Conservation (phyloP, 169 alveolate genomes). For the Plasmodium adleri region DNA sequence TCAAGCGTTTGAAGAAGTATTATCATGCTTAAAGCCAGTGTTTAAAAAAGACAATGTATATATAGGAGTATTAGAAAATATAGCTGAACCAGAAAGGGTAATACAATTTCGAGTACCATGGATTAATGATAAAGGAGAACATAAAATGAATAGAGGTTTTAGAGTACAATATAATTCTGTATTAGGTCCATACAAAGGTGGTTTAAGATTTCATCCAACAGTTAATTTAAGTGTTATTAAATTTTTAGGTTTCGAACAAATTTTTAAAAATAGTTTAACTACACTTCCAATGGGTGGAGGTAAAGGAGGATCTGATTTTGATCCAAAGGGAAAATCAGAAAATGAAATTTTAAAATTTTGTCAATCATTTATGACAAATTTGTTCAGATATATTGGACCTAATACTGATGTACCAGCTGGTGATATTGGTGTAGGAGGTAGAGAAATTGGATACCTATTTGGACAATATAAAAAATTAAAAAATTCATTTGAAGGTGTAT, state of each 20-base stretch:
- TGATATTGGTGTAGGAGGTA: slow-evolving; percentile 91
- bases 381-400: slow-evolving; percentile 88
- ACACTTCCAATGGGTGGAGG: slow-evolving; percentile 91
- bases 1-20: slow-evolving; percentile 79
- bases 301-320: slow-evolving; percentile 92
- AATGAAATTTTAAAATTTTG: slow-evolving; percentile 87
- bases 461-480: slow-evolving; percentile 88
- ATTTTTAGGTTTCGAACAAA: slow-evolving; percentile 91
- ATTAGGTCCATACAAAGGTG: slow-evolving; percentile 92
- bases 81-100: slow-evolving; percentile 87
- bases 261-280: slow-evolving; percentile 90
- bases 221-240: slow-evolving; percentile 88
- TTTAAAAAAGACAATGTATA: slow-evolving; percentile 79
- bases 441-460: slow-evolving; percentile 90
- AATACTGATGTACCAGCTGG: slow-evolving; percentile 92
- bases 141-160: slow-evolving; percentile 86
- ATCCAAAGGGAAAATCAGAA: slow-evolving; percentile 90
- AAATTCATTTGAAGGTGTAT: slow-evolving; percentile 85
- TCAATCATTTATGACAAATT: slow-evolving; percentile 85
- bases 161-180: slow-evolving; percentile 89
- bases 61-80: slow-evolving; percentile 80
- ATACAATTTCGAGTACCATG: slow-evolving; percentile 86
- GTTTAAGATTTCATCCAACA: slow-evolving; percentile 89
- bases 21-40: slow-evolving; percentile 77
- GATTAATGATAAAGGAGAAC: slow-evolving; percentile 87